A percentile compares a stretch with the other conserved stretches of the same genome.
These are phyloP conservation scores for Phytophthora chlamydospora DNA, from an alignment of 352 stramenopile species.

Conservation along the genomic window DNA sequence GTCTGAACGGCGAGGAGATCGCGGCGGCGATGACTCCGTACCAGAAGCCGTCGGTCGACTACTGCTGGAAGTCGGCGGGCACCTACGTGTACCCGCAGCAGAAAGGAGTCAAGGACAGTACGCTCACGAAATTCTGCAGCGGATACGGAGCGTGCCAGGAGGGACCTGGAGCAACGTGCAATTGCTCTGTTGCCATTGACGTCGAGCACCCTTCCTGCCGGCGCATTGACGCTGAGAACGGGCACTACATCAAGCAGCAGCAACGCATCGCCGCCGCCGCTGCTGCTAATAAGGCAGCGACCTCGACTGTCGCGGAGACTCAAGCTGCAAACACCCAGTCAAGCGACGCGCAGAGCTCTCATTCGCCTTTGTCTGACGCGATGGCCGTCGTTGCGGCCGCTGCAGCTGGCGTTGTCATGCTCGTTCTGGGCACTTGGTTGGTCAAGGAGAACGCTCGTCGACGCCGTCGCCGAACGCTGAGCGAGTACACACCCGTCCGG, in stretches of 20 bases:
- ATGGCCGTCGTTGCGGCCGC: slow-evolving; percentile 12
- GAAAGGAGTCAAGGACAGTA: slow-evolving; percentile 67
- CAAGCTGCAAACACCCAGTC: slow-evolving; percentile 11
- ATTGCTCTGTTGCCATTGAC: slow-evolving; percentile 47
- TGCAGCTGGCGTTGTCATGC: slow-evolving; percentile 24
- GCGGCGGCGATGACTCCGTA: slow-evolving; percentile 33
- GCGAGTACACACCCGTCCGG: slow-evolving; percentile 37
- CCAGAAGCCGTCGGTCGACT: slow-evolving; percentile 59
- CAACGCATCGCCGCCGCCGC: slow-evolving; percentile 18
- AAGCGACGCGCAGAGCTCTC: slow-evolving; percentile 2
- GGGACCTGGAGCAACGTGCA: slow-evolving; percentile 62
- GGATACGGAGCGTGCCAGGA: slow-evolving; percentile 67
- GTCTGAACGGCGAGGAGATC: slow-evolving; percentile 23
- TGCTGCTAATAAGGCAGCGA: slow-evolving; percentile 11
- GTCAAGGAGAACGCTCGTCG: slow-evolving; percentile 43
- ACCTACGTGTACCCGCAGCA: slow-evolving; percentile 64
- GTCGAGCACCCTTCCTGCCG: slow-evolving; percentile 59
- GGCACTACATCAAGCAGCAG: slow-evolving; percentile 31
- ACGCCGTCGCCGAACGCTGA: slow-evolving; percentile 35
- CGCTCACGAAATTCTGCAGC: slow-evolving; percentile 64
- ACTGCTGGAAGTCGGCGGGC: slow-evolving; percentile 73
- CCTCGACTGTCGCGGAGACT: slow-evolving; percentile 3
- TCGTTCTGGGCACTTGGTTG: slow-evolving; percentile 29
- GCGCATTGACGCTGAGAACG: slow-evolving; percentile 70
- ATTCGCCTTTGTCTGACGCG: slow-evolving; percentile 16